Evolutionary conservation across 1,284 basidiomycete genomes (phyloP).

Genomic region (Malassezia caprae): DNA sequence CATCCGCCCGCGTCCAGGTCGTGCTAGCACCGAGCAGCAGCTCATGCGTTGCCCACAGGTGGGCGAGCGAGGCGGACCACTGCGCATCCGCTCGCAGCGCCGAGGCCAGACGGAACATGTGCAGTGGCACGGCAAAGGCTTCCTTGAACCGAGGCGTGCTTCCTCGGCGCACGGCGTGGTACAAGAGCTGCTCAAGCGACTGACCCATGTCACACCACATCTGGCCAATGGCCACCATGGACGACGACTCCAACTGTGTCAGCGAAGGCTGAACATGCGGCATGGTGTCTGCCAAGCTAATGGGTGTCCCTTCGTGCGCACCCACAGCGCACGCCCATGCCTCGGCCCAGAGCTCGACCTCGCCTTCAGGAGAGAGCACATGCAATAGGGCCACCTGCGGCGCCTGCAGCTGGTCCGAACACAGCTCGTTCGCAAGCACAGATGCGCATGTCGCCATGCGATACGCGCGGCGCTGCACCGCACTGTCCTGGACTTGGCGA

Average conservation of each 20-base stretch:
- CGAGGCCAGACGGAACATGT: neutral
- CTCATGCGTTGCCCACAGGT: slow-evolving; percentile 23
- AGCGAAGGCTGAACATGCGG: neutral
- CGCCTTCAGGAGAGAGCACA: neutral
- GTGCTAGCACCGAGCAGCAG: slow-evolving; percentile 21
- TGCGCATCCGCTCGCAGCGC: neutral
- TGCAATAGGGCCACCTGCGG: neutral
- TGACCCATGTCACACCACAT: neutral
- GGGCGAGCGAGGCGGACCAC: slow-evolving; percentile 2
- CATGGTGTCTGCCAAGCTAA: neutral
- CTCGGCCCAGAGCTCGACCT: neutral
- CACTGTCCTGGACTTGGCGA: neutral
- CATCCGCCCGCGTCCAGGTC: slow-evolving; percentile 16
- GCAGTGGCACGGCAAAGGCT: slow-evolving; percentile 4
- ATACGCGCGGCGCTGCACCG: neutral
- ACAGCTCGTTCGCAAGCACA: neutral
- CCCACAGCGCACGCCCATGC: neutral
- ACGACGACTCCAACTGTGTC: neutral
- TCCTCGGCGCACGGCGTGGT: neutral
- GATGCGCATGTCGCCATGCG: neutral
- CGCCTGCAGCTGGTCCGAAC: neutral
- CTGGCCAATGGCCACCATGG: neutral
- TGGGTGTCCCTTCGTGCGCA: neutral
- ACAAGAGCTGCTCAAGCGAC: neutral
- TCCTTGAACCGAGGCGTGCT: neutral